Conservation (phyloP, 352 stramenopile species). For the Hyaloperonospora arabidopsidis region DNA sequence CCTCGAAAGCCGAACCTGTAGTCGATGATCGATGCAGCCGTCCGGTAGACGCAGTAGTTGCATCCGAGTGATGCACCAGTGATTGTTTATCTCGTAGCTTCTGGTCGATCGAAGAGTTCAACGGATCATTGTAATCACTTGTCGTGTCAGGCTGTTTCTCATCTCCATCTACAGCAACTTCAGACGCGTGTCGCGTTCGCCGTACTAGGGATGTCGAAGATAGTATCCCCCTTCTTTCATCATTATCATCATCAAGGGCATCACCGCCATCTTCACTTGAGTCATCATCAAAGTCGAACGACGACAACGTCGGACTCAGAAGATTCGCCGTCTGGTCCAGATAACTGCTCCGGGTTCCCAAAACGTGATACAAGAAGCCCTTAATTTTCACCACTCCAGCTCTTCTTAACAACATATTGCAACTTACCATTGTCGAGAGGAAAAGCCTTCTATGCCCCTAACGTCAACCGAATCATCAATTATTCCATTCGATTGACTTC, state of each 20-base stretch:
- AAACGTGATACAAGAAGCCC: background rate
- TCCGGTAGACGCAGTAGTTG: conserved; percentile 16
- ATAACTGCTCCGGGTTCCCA: conserved; percentile 12
- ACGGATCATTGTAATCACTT: conserved; percentile 5
- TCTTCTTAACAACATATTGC: conserved; percentile 1
- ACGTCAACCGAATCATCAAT: conserved; percentile 4
- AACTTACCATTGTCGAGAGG: conserved; percentile 37
- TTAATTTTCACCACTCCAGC: background rate
- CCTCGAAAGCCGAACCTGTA: conserved; percentile 35
- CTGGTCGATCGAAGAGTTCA: conserved; percentile 16
- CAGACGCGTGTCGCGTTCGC: conserved; percentile 13
- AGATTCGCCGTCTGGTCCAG: conserved; percentile 51
- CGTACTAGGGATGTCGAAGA: conserved; percentile 11
- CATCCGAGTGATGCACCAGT: conserved; percentile 24
- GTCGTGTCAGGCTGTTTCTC: conserved; percentile 8
- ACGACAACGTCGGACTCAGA: conserved; percentile 75
- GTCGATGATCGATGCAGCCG: conserved; percentile 51
- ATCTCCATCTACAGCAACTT: conserved; percentile 10
- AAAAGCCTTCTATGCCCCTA: conserved; percentile 25
- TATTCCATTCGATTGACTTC: conserved; percentile 10
- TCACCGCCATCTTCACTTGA: conserved; percentile 35
- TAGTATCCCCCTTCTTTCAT: background rate
- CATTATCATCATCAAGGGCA: conserved; percentile 5
- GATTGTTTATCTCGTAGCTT: conserved; percentile 29
- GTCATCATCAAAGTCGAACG: conserved; percentile 82